Base-by-base conservation (phyloP, 257 asterid species). In the Agastache rugosa region DNA sequence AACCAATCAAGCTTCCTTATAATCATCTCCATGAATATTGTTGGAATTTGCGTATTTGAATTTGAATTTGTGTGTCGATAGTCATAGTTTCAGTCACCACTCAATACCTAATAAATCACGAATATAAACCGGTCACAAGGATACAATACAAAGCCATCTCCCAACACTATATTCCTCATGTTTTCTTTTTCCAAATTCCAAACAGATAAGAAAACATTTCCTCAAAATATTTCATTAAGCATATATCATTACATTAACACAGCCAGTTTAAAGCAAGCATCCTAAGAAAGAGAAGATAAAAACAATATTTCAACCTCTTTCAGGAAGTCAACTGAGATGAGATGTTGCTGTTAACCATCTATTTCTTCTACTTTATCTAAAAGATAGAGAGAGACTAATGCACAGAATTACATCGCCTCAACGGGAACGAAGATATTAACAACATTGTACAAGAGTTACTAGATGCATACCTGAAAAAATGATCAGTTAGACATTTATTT, bases 401-500 rank as follows among this genome's bases (percentile, higher is more conserved):
- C 78, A 68, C 22, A 45, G 60, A 35, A 69, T 41, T 61, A 62
- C 47, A 74, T 63, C 62, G 41, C 75, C 67, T 29, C 5, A 41
- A 63, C 62, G 16, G 17, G 41, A 54, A 68, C n/a, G 47, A 58
- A 51, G 8, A 47, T 71, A 71, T 51, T 41, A 47, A 67, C 74
- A 61, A 67, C 42, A 59, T 54, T 56, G 54, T 63, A 76, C 75
- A 58, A 19, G 17, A 42, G 19, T 50, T 54, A 39, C 63, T 20
- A 75, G 48, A 64, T 8, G 53, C 78, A 72, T 74, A 83, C 85
- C 86, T 71, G 76, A 75, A 41, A 78, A 61, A 51, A 67, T 29
- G 31, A 77, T 88, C 83, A 87, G 74, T 55, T 72, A 44, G 9
- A 86, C 65, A 9, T 60, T 73, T 66, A 93, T 79, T 82, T 83